Conservation (phyloP, 2,329 filamentous ascomycete species). For the Xylariaceae sp. region DNA sequence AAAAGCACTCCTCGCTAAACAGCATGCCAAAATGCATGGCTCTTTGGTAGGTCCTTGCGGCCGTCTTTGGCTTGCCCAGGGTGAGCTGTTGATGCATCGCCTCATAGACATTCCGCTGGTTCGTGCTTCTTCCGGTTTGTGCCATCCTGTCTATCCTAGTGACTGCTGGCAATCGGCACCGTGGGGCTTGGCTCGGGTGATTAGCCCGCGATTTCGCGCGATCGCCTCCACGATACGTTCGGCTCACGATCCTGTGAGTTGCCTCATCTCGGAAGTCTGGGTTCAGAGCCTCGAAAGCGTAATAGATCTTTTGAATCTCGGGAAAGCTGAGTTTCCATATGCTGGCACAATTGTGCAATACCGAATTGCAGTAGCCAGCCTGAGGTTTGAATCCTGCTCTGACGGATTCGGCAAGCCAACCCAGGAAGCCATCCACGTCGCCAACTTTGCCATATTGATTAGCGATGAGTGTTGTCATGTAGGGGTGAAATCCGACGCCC, state of each 20-base stretch:
- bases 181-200: too few species aligned
- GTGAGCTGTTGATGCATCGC: slow-evolving; percentile 40
- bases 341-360: slow-evolving; percentile 36
- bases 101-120: slow-evolving; percentile 31
- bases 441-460: slow-evolving; percentile 39
- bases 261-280: slow-evolving; percentile 33
- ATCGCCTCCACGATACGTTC: slow-evolving; percentile 22
- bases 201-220: too few species aligned
- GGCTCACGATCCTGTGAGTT: slow-evolving; percentile 37
- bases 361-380: slow-evolving; percentile 36
- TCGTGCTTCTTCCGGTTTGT: slow-evolving; percentile 23
- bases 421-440: slow-evolving; percentile 35
- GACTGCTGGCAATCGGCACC: neutral
- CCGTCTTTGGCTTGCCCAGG: slow-evolving; percentile 29
- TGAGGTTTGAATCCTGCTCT: slow-evolving; percentile 34
- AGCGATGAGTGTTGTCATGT: slow-evolving; percentile 40
- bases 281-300: slow-evolving; percentile 30
- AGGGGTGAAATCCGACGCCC: slow-evolving; percentile 32
- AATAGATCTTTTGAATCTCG: slow-evolving; percentile 34
- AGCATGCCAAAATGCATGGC: slow-evolving; percentile 33
- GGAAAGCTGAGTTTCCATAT: slow-evolving; percentile 36
- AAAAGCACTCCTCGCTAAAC: slow-evolving; percentile 39
- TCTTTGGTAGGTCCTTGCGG: slow-evolving; percentile 37
- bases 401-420: slow-evolving; percentile 40
- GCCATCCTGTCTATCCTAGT: slow-evolving; percentile 22